Conservation (phyloP, 306 rosid genomes). For the Sechiopsis laciniata region DNA sequence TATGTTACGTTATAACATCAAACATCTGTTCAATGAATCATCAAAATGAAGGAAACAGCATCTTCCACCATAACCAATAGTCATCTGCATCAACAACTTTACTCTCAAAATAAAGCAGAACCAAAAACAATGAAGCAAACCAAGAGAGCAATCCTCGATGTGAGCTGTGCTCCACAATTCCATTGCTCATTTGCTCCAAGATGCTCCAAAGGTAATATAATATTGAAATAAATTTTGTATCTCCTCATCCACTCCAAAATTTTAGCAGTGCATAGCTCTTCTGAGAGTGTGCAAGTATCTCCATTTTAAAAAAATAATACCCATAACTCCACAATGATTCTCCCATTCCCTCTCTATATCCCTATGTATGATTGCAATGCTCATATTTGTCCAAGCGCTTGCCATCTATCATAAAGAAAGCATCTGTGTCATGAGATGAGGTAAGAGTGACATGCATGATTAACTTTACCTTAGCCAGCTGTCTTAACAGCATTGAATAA, state of each 20-base stretch:
- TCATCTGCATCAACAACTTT: conserved; percentile 43
- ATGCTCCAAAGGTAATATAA: conserved; percentile 93
- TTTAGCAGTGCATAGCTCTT: conserved; percentile 88
- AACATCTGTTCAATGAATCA: conserved; percentile 25
- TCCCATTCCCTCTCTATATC: conserved; percentile 99
- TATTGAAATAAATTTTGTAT: conserved; percentile 82
- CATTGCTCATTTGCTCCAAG: conserved; percentile 99
- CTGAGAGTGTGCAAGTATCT: conserved; percentile 95
- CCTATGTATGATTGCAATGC: conserved; percentile 99
- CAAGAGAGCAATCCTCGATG: conserved; percentile 99
- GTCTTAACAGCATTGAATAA: conserved; percentile 53
- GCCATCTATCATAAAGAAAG: conserved; percentile 99
- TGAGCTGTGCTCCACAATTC: conserved; percentile 99
- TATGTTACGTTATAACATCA: conserved; percentile 25
- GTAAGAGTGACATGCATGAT: conserved; percentile 67
- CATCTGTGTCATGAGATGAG: conserved; percentile 85
- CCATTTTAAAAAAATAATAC: conserved; percentile 69
- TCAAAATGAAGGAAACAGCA: conserved; percentile 23
- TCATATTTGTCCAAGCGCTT: conserved; percentile 98
- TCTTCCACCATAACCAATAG: conserved; percentile 30
- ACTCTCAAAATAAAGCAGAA: conserved; percentile 52
- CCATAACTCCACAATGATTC: conserved; percentile 95
- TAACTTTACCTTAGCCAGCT: conserved; percentile 63
- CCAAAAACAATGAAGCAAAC: conserved; percentile 97
- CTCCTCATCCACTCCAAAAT: conserved; percentile 90